Evolutionary conservation across 345 rosid genomes (phyloP).

Genomic region (Hibiscus trionum): DNA sequence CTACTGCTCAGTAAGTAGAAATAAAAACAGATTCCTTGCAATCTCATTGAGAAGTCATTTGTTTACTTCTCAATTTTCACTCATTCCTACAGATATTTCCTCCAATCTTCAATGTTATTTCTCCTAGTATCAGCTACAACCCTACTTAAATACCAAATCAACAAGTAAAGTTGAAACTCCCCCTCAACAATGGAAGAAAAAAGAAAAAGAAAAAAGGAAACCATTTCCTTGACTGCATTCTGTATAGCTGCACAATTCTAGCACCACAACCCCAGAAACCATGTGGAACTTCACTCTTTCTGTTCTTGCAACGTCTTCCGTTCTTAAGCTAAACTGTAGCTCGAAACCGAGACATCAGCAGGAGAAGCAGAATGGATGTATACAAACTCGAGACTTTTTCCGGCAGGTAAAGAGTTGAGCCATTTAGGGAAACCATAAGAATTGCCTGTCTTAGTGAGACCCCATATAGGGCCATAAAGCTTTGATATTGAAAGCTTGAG

Average conservation of each 20-base stretch:
- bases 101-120: conserved; percentile 30
- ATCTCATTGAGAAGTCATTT: conserved; percentile 24
- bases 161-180: conserved; percentile 22
- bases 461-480: conserved; percentile 96
- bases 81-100: conserved; percentile 36
- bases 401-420: conserved; percentile 63
- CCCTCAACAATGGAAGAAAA: conserved; percentile 1
- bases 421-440: conserved; percentile 73
- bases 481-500: conserved; percentile 63
- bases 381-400: conserved; percentile 77
- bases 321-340: conserved; percentile 63
- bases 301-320: conserved; percentile 11
- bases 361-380: conserved; percentile 76
- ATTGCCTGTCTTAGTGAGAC: conserved; percentile 47
- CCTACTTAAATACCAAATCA: conserved; percentile 26
- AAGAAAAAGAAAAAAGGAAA: not conserved
- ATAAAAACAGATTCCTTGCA: conserved; percentile 26
- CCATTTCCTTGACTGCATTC: conserved; percentile 27
- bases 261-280: conserved; percentile 30
- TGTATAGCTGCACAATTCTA: conserved; percentile 54
- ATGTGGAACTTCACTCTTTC: conserved; percentile 2
- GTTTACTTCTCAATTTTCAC: conserved; percentile 26
- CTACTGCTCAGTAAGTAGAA: conserved; percentile 26
- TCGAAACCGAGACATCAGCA: conserved; percentile 57
- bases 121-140: conserved; percentile 27